Evolutionary conservation across 257 asterid genomes (phyloP).

Genomic region (Ilex aquifolium): DNA sequence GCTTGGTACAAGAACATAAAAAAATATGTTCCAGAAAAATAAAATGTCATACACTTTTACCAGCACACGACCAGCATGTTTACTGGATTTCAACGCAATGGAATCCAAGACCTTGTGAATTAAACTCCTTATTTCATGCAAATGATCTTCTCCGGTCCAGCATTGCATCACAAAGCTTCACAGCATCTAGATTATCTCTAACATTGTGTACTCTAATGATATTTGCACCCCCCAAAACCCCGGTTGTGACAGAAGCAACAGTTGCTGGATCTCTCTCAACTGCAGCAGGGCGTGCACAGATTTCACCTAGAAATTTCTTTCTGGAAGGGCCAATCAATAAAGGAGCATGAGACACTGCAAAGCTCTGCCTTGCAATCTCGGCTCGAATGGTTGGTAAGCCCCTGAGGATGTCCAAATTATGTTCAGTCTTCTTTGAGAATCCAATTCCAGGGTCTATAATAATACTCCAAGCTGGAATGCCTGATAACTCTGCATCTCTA

Average conservation of each 20-base stretch:
- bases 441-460: slow-evolving; percentile 87
- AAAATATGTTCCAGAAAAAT: too few species aligned
- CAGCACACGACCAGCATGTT: too few species aligned
- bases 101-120: too few species aligned
- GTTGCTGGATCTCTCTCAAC: slow-evolving; percentile 75
- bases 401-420: slow-evolving; percentile 58
- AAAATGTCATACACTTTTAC: too few species aligned
- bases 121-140: not conserved
- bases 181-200: slow-evolving; percentile 62
- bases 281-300: slow-evolving; percentile 47
- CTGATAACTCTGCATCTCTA: slow-evolving; percentile 68
- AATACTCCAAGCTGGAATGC: slow-evolving; percentile 95
- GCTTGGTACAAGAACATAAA: too few species aligned
- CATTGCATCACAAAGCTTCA: slow-evolving; percentile 76
- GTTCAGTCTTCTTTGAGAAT: slow-evolving; percentile 75
- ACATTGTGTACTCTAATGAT: slow-evolving; percentile 86
- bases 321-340: slow-evolving; percentile 77
- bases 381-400: slow-evolving; percentile 44
- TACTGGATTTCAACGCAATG: too few species aligned
- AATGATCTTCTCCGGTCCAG: slow-evolving; percentile 34
- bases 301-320: slow-evolving; percentile 83
- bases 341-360: slow-evolving; percentile 67
- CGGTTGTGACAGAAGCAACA: slow-evolving; percentile 59
- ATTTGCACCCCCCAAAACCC: slow-evolving; percentile 73
- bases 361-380: slow-evolving; percentile 58